Conservation (phyloP, 1,139 yeast species). For the Torulaspora pretoriensis region DNA sequence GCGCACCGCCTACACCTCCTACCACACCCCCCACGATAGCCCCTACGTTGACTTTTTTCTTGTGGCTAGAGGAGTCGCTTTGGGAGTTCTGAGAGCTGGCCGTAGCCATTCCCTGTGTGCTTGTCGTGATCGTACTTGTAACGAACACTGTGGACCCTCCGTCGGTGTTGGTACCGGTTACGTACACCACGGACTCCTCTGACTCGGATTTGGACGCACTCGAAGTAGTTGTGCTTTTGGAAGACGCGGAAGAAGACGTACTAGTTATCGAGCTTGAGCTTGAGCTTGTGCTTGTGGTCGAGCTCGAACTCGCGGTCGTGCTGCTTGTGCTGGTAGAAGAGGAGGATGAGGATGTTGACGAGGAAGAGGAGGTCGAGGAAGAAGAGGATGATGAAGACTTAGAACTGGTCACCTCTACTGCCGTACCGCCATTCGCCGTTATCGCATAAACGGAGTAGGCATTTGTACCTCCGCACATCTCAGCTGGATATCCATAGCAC, state of each 20-base stretch:
- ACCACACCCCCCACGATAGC: conserved; percentile 38
- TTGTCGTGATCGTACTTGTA: conserved; percentile 31
- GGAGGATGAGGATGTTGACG: conserved; percentile 4
- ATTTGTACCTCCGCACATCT: conserved; percentile 43
- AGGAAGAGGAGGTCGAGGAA: conserved; percentile 5
- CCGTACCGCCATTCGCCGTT: conserved; percentile 5
- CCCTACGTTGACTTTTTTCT: conserved; percentile 31
- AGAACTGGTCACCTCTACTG: conserved; percentile 6
- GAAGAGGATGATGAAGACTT: conserved; percentile 6
- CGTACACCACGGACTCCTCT: conserved; percentile 19
- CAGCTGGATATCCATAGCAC: conserved; percentile 39
- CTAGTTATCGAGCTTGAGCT: conserved; percentile 3
- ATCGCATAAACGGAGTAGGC: conserved; percentile 37
- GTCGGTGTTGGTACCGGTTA: conserved; percentile 29
- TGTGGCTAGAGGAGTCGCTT: conserved; percentile 10
- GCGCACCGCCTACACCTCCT: conserved; percentile 36
- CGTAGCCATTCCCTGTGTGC: conserved; percentile 16
- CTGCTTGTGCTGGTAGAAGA: conserved; percentile 7
- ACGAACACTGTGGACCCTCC: conserved; percentile 33
- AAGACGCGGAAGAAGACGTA: conserved; percentile 1
- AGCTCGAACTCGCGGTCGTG: conserved; percentile 5
- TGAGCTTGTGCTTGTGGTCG: conserved; percentile 5
- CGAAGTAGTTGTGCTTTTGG: background rate
- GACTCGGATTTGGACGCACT: conserved; percentile 7
- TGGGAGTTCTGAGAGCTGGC: conserved; percentile 13